Evolutionary conservation across 805 yeast genomes (phyloP).

Genomic region (Saccharomyces jurei): DNA sequence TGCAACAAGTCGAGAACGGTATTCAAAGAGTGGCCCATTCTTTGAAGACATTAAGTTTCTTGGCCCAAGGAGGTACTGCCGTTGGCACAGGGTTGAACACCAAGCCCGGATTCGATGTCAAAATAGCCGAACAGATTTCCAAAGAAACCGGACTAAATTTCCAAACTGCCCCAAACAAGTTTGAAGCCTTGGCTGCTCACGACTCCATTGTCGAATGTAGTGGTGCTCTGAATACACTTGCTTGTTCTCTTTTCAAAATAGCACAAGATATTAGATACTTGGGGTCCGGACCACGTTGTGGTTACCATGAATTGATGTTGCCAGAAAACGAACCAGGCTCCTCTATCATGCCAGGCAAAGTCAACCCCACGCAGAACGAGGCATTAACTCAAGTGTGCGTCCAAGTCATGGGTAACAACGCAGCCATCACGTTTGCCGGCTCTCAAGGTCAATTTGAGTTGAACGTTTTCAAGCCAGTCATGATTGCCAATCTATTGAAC

Average conservation of each 20-base stretch:
- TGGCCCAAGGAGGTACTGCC: constrained; percentile 99
- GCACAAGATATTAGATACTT: constrained; percentile 97
- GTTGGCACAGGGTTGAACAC: constrained; percentile 98
- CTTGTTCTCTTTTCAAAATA: constrained; percentile 87
- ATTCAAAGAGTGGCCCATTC: constrained; percentile 73
- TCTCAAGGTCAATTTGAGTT: constrained; percentile 98
- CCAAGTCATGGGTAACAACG: constrained; percentile 95
- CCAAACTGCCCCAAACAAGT: constrained; percentile 95
- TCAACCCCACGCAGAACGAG: constrained; percentile 98
- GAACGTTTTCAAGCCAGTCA: constrained; percentile 94
- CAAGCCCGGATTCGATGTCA: constrained; percentile 76
- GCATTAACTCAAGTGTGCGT: constrained; percentile 97
- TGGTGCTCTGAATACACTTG: constrained; percentile 93
- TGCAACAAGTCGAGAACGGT: constrained; percentile 86
- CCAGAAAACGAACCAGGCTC: constrained; percentile 99
- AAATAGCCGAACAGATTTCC: constrained; percentile 80
- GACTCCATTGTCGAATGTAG: constrained; percentile 97
- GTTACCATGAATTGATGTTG: constrained; percentile 88
- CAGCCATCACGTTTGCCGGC: constrained; percentile 93
- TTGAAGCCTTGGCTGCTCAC: constrained; percentile 97
- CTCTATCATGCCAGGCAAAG: constrained; percentile 99
- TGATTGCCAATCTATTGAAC: constrained; percentile 83
- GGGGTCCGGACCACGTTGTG: constrained; percentile 99
- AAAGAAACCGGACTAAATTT: constrained; percentile 82
- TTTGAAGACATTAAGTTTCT: constrained; percentile 65